Evolutionary conservation across 2,329 filamentous ascomycete species (phyloP).

Genomic region (Ophiostoma novo-ulmi): DNA sequence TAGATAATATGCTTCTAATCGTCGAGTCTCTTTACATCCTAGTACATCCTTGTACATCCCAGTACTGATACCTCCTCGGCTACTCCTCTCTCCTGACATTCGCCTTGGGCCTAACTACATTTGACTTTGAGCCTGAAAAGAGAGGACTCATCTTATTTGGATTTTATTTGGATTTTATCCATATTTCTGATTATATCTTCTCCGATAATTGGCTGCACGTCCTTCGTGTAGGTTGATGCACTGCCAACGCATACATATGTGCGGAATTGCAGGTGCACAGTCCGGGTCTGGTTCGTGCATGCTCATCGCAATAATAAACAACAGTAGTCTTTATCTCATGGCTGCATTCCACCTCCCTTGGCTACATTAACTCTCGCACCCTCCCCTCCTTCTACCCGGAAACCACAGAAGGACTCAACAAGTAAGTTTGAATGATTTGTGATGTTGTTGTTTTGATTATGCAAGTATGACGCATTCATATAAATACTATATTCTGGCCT

Average conservation of each 20-base stretch:
- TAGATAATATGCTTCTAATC: background rate
- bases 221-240: slow-evolving; percentile 14
- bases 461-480: slow-evolving; percentile 5
- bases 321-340: background rate
- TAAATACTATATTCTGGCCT: background rate
- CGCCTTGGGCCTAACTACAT: background rate
- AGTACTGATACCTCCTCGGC: background rate
- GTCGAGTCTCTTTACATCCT: background rate
- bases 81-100: background rate
- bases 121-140: background rate
- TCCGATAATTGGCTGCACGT: slow-evolving; percentile 12
- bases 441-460: background rate
- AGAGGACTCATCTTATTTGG: background rate
- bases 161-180: background rate
- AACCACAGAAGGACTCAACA: background rate
- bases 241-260: slow-evolving; percentile 22
- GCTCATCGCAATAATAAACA: background rate
- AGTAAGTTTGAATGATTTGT: background rate
- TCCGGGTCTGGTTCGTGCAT: slow-evolving; percentile 2
- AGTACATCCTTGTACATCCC: background rate
- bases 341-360: background rate
- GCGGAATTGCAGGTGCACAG: slow-evolving; percentile 2
- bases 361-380: background rate
- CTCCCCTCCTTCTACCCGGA: background rate
- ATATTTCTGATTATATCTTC: background rate